These are phyloP conservation scores for Phytophthora megakarya DNA, from an alignment of 352 stramenopile species.

Conservation along the genomic window DNA sequence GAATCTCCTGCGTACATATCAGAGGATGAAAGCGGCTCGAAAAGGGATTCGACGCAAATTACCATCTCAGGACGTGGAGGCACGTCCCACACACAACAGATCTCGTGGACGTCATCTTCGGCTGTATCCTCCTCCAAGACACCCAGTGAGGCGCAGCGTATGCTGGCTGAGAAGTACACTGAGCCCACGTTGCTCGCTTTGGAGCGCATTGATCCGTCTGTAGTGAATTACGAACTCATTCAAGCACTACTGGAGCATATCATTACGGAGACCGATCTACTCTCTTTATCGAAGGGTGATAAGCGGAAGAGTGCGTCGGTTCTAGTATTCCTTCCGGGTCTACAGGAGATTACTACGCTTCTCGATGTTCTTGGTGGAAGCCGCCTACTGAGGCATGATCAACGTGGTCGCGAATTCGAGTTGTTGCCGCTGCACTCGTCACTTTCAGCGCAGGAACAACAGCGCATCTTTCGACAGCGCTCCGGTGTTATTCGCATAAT, in stretches of 20 bases:
- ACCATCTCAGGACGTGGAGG: conserved; percentile 68
- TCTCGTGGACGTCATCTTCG: conserved; percentile 55
- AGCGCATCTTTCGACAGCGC: conserved; percentile 89
- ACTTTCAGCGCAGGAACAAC: conserved; percentile 93
- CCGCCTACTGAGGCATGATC: conserved; percentile 51
- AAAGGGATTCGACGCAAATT: conserved; percentile 55
- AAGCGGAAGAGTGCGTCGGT: conserved; percentile 77
- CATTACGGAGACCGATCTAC: conserved; percentile 53
- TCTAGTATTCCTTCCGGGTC: conserved; percentile 95
- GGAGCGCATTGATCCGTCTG: conserved; percentile 83
- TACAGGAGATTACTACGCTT: conserved; percentile 93
- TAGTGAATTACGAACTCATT: conserved; percentile 96
- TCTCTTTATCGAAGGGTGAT: conserved; percentile 22
- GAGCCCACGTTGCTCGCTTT: conserved; percentile 87
- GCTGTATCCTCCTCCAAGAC: conserved; percentile 33
- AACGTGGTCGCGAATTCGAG: conserved; percentile 47
- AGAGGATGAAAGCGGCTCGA: conserved; percentile 24
- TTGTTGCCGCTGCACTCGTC: conserved; percentile 94
- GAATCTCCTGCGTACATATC: conserved; percentile 52
- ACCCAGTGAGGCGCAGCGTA: conserved; percentile 22
- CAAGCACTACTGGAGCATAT: conserved; percentile 89
- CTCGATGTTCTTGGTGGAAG: conserved; percentile 71
- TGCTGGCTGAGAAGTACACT: conserved; percentile 72
- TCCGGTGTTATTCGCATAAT: conserved; percentile 91
- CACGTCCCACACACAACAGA: conserved; percentile 62